These are phyloP conservation scores for Elongisporangium undulatum DNA, from an alignment of 352 stramenopile genomes.

Conservation along the genomic window DNA sequence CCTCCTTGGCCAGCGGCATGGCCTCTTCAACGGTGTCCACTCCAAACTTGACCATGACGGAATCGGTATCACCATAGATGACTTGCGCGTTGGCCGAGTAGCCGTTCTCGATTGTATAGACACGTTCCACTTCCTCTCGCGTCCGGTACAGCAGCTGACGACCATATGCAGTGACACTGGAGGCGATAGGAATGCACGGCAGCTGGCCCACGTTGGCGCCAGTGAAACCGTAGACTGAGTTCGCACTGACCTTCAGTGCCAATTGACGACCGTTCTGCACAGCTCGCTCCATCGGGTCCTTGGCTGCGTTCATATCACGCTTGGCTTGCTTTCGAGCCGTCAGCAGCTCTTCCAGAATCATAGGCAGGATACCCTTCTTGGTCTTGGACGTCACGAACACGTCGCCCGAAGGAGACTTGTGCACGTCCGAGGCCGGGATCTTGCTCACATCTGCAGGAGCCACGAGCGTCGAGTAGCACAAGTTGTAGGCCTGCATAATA, in stretches of 20 bases:
- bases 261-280: conserved; percentile 99
- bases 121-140: conserved; percentile 94
- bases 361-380: conserved; percentile 98
- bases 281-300: conserved; percentile 97
- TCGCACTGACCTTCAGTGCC: conserved; percentile 96
- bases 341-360: conserved; percentile 98
- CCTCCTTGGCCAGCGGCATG: conserved; percentile 97
- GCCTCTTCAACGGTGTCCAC: conserved; percentile 93
- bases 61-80: conserved; percentile 99
- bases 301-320: conserved; percentile 99
- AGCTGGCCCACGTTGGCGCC: conserved; percentile 97
- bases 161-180: conserved; percentile 98
- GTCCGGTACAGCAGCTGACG: conserved; percentile 96
- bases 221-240: conserved; percentile 99
- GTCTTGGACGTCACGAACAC: conserved; percentile 94
- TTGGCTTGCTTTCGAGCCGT: conserved; percentile 97
- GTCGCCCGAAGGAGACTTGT: conserved; percentile 95
- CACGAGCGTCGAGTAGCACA: conserved; percentile 99
- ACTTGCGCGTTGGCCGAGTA: conserved; percentile 96
- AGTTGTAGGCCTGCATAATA: conserved; percentile 99
- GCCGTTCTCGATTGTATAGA: conserved; percentile 92
- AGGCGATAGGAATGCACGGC: conserved; percentile 98
- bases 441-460: conserved; percentile 60
- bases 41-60: conserved; percentile 99
- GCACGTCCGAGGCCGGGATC: conserved; percentile 67